phyloP scores from a whole-genome alignment of 2,329 filamentous ascomycete genomes.

The Xylariaceae sp. region DNA sequence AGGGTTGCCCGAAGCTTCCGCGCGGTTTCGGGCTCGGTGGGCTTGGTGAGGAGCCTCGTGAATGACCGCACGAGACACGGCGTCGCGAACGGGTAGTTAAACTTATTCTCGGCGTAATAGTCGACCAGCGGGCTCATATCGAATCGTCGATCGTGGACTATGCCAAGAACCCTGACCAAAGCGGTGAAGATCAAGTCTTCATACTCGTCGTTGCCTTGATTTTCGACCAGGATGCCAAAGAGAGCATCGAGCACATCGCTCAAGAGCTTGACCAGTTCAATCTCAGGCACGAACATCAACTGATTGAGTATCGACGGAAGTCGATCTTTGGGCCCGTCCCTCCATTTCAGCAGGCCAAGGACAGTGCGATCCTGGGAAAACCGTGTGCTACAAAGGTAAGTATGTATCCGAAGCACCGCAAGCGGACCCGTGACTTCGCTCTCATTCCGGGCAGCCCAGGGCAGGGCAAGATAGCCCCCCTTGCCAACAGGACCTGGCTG shows the following conservation, averaged over 20 bases:
- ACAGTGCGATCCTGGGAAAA: constrained; percentile 90
- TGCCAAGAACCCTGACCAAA: constrained; percentile 80
- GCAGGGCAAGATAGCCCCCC: constrained; percentile 78
- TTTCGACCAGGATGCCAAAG: constrained; percentile 84
- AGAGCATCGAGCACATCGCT: constrained; percentile 84
- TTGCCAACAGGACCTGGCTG: constrained; percentile 57
- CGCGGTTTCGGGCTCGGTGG: constrained; percentile 74
- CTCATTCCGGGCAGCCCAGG: constrained; percentile 65
- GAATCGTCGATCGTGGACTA: constrained; percentile 90
- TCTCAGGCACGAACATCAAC: constrained; percentile 89
- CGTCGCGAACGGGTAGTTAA: constrained; percentile 90
- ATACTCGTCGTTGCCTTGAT: constrained; percentile 84
- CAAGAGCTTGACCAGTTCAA: constrained; percentile 92
- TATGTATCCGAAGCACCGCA: constrained; percentile 70
- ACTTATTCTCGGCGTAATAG: constrained; percentile 78
- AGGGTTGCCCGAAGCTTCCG: constrained; percentile 83
- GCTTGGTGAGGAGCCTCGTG: constrained; percentile 71
- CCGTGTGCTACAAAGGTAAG: constrained; percentile 86
- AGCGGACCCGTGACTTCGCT: constrained; percentile 74
- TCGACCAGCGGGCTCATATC: constrained; percentile 87
- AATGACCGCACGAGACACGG: constrained; percentile 83
- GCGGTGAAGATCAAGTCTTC: constrained; percentile 90
- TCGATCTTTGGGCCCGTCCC: constrained; percentile 62
- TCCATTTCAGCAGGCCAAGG: constrained; percentile 80
- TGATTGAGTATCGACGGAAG: constrained; percentile 69